Base-by-base conservation (phyloP, 768 basidiomycete genomes). In the Auriculariales sp. region DNA sequence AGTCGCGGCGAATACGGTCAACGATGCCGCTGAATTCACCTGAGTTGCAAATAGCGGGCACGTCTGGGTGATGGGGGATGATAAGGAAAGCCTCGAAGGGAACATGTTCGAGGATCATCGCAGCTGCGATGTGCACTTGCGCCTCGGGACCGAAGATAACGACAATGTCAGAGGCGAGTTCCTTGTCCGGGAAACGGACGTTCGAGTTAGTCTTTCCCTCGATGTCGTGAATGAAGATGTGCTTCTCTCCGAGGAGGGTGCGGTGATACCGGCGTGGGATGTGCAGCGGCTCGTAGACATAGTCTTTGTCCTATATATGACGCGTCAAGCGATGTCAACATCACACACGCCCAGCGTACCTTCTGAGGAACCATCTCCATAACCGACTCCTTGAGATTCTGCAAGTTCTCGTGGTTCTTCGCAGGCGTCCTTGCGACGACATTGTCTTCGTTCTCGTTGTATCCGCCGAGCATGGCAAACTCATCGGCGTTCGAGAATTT, bases 401-500 rank as follows among this genome's bases (percentile, higher is more conserved):
- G 92, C 59, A 99, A 66, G 64, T 93, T 93, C 61, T 83, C 82
- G 22, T 89, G 86, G 59, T 99, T 99, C 74, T 99, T 99, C 30
- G 91, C 90, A 5, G 94, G 94, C 2, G 94, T 99, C 47, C 94
- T 76, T n/a, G 93, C 94, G 34, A 99, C 79, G 46, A 99, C 94
- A 59, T 99, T 99, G 67, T 99, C 94, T 60, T 97, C 94, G 62
- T 94, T 95, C 63, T 97, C 92, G 59, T 84, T 81, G 63, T 94
- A 94, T 4, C 93, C 94, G 25, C 94, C 94, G 55, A 93, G 73
- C 11, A 84, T 79, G 31, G 91, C 91, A 64, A 93, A 95, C 63
- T 98, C 94, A 57, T 98, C 94, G 10, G 90, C 90, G 63, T 97
- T 98, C 22, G 89, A 90, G 60, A 98, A 99, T 67, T 98, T 98